These are phyloP conservation scores for Leishmania gerbilli DNA, from an alignment of 208 protist species.

Conservation along the genomic window DNA sequence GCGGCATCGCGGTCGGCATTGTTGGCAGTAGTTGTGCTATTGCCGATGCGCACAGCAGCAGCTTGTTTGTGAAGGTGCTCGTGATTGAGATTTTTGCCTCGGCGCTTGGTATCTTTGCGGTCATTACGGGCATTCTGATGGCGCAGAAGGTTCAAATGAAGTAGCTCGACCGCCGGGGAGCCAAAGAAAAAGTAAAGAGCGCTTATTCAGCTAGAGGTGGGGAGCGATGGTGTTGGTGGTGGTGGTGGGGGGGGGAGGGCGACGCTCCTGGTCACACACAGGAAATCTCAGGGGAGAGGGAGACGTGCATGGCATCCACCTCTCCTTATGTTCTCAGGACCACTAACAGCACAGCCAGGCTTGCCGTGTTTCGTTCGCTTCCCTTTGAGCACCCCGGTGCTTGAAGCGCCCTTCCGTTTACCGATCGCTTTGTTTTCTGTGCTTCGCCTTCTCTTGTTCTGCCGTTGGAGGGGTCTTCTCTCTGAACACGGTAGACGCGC, in stretches of 20 bases:
- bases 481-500: neutral
- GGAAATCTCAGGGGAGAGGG: neutral
- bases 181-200: neutral
- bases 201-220: neutral
- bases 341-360: neutral
- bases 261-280: neutral
- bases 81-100: conserved; percentile 98
- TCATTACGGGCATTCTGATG: conserved; percentile 98
- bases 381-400: neutral
- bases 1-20: conserved; percentile 96
- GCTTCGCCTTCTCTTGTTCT: neutral
- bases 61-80: conserved; percentile 97
- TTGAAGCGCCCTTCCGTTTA: neutral
- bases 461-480: neutral
- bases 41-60: conserved; percentile 94
- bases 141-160: conserved; percentile 85
- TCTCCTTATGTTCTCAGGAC: neutral
- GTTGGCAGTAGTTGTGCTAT: conserved; percentile 96
- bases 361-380: neutral
- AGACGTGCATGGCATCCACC: too few species aligned
- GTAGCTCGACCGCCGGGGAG: conserved; percentile 13
- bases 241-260: neutral
- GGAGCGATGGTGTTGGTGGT: neutral
- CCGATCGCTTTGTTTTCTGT: neutral
- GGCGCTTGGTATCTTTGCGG: conserved; percentile 97